A percentile compares a stretch with the other conserved stretches of the same genome.
Evolutionary conservation across 495 filamentous ascomycete genomes (phyloP).

Genomic region (Penicillium paradoxum): DNA sequence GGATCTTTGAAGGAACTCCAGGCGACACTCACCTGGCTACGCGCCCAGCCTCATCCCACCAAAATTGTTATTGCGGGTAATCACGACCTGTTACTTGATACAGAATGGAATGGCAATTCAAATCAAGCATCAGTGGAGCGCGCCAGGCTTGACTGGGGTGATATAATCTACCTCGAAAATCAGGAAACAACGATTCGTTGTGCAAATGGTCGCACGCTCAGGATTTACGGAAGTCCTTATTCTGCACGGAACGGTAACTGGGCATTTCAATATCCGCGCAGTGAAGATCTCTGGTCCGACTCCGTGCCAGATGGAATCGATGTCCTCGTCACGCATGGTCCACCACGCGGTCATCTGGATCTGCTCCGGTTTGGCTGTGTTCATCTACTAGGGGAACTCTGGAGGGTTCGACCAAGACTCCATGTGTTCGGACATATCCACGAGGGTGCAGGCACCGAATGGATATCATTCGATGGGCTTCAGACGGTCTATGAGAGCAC

Average conservation of each 20-base stretch:
- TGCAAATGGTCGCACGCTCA: slow-evolving; percentile 46
- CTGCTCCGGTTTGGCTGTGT: slow-evolving; percentile 53
- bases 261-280: slow-evolving; percentile 46
- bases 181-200: slow-evolving; percentile 41
- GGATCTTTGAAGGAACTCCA: slow-evolving; percentile 58
- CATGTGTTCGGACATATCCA: slow-evolving; percentile 80
- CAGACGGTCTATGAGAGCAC: slow-evolving; percentile 21
- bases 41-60: slow-evolving; percentile 50
- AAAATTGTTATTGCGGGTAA: slow-evolving; percentile 72
- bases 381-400: slow-evolving; percentile 56
- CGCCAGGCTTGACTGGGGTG: slow-evolving; percentile 37
- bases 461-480: slow-evolving; percentile 16
- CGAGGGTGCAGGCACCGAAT: slow-evolving; percentile 48
- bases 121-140: slow-evolving; percentile 5
- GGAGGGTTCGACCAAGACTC: slow-evolving; percentile 59
- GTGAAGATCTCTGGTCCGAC: slow-evolving; percentile 22
- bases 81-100: slow-evolving; percentile 66
- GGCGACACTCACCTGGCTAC: slow-evolving; percentile 60
- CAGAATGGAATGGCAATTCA: slow-evolving; percentile 16
- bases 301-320: slow-evolving; percentile 61
- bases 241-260: slow-evolving; percentile 46
- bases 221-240: slow-evolving; percentile 50
- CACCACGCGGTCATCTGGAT: slow-evolving; percentile 59
- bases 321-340: slow-evolving; percentile 69
- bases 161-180: slow-evolving; percentile 49